These are phyloP conservation scores for Mycocentrospora acerina DNA, from an alignment of 2,329 filamentous ascomycete species.

Conservation along the genomic window DNA sequence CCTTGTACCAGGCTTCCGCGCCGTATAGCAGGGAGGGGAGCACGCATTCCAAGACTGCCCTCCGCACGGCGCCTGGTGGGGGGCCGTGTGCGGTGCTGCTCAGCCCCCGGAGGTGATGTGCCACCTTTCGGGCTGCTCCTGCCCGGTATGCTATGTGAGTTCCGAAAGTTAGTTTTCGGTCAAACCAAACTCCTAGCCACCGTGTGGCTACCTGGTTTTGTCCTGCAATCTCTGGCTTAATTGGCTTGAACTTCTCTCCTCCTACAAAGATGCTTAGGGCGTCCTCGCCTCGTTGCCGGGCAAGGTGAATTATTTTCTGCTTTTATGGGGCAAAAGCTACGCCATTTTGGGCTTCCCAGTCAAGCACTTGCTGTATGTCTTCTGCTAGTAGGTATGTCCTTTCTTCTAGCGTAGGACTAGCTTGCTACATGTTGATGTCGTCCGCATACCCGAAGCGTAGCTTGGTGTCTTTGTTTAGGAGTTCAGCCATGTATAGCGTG, in stretches of 20 bases:
- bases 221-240: not conserved
- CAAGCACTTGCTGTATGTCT: constrained; percentile 4
- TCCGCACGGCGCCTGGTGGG: constrained; percentile 5
- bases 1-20: constrained; percentile 4
- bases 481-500: constrained; percentile 4
- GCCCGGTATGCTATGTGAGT: constrained; percentile 1
- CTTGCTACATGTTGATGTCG: too few relatives aligned
- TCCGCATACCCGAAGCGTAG: too few relatives aligned
- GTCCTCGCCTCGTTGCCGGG: constrained; percentile 2
- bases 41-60: constrained; percentile 6
- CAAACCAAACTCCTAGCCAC: constrained; percentile 9
- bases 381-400: constrained; percentile 3
- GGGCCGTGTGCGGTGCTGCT: constrained; percentile 2
- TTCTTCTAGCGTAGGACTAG: constrained; percentile 1
- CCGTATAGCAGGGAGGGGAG: constrained; percentile 4
- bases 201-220: constrained; percentile 1
- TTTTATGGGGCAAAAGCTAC: constrained; percentile 12
- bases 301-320: constrained; percentile 11
- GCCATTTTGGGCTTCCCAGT: constrained; percentile 7
- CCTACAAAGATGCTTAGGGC: not conserved
- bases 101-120: constrained; percentile 2
- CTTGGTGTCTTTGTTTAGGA: too few relatives aligned
- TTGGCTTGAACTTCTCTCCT: constrained; percentile 3
- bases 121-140: constrained; percentile 1
- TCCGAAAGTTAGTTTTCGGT: constrained; percentile 5